These are phyloP conservation scores for Ophidiomyces ophidiicola DNA, from an alignment of 2,329 filamentous ascomycete species.

Conservation along the genomic window DNA sequence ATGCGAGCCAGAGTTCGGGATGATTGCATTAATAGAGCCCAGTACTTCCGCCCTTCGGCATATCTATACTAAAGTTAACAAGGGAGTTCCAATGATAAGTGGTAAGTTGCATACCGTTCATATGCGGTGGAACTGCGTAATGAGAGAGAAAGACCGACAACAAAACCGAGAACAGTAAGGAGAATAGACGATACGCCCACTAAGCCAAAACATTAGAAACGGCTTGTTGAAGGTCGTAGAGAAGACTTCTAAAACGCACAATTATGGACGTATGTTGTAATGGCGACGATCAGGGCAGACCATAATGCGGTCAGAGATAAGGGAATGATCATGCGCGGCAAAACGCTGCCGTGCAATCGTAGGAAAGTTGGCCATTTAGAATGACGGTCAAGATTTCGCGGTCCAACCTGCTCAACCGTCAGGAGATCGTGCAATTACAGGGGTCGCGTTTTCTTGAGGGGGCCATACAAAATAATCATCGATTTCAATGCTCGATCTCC, in stretches of 20 bases:
- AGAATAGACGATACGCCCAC: constrained; percentile 50
- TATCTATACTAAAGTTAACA: constrained; percentile 28
- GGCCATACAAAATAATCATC: constrained; percentile 49
- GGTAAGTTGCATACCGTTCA: constrained; percentile 42
- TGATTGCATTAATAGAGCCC: constrained; percentile 44
- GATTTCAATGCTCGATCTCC: constrained; percentile 33
- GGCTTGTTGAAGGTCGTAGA: constrained; percentile 11
- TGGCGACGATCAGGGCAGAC: constrained; percentile 52
- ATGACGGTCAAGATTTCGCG: constrained; percentile 58
- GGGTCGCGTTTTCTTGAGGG: neutral
- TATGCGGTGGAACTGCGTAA: constrained; percentile 69
- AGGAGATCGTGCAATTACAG: constrained; percentile 6
- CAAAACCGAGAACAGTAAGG: constrained; percentile 67
- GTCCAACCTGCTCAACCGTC: constrained; percentile 25
- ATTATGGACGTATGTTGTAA: constrained; percentile 38
- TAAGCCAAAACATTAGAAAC: constrained; percentile 13
- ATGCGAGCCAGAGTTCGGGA: constrained; percentile 52
- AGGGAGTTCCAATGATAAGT: neutral
- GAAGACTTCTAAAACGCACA: constrained; percentile 20
- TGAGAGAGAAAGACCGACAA: constrained; percentile 64
- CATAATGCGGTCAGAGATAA: constrained; percentile 50
- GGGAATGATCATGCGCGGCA: constrained; percentile 62
- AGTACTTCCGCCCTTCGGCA: constrained; percentile 52
- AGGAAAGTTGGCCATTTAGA: constrained; percentile 67
- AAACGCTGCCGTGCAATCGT: constrained; percentile 61